Conservation (phyloP, 441 rosid species). For the Gossypium schwendimanii region DNA sequence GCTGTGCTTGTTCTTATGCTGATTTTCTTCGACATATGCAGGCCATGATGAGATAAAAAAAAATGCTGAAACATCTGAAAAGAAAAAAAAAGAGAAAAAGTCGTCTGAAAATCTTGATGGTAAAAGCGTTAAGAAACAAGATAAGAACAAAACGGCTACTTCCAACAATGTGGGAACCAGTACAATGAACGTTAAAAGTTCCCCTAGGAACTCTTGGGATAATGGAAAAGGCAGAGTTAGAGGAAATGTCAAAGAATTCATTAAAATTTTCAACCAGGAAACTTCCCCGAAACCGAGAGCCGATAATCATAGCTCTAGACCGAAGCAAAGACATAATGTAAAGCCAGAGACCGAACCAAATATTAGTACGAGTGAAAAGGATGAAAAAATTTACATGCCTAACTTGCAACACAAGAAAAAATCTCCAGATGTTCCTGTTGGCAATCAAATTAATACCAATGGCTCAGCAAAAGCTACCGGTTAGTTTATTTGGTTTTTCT, state of each 20-base stretch:
- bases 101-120: conserved; percentile 22
- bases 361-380: conserved; percentile 13
- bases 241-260: conserved; percentile 73
- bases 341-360: conserved; percentile 25
- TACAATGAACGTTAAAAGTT: conserved; percentile 25
- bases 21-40: conserved; percentile 20
- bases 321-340: conserved; percentile 31
- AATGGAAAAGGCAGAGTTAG: conserved; percentile 33
- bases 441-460: conserved; percentile 15
- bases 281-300: conserved; percentile 30
- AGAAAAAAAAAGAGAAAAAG: conserved; percentile 18
- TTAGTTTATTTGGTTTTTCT: conserved; percentile 21
- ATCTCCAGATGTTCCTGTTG: conserved; percentile 16
- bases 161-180: conserved; percentile 20
- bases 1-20: not conserved
- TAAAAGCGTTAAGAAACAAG: conserved; percentile 37
- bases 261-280: conserved; percentile 69
- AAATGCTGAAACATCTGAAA: conserved; percentile 24
- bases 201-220: conserved; percentile 24
- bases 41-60: conserved; percentile 27
- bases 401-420: conserved; percentile 20
- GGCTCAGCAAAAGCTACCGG: conserved; percentile 32
- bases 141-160: conserved; percentile 18
- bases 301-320: conserved; percentile 31
- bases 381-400: conserved; percentile 21